Percentiles rank a stretch among this genome's conserved stretches.
These are phyloP conservation scores for Leccinum subtestaceum DNA, from an alignment of 768 basidiomycete genomes.

Conservation along the genomic window DNA sequence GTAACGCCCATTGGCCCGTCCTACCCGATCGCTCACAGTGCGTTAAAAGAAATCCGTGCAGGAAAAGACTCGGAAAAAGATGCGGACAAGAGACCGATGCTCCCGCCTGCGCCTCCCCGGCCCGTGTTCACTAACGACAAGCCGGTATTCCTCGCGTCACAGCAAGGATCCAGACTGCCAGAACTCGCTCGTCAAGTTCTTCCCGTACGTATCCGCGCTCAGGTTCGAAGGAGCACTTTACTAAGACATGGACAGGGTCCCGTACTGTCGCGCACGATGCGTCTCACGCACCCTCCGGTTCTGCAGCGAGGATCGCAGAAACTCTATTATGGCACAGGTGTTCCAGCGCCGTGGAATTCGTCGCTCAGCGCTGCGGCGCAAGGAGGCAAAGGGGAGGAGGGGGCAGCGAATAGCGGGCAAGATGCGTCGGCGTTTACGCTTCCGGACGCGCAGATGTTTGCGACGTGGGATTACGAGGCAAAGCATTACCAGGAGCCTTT, in stretches of 20 bases:
- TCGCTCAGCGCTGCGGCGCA: conserved; percentile 19
- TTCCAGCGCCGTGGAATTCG: conserved; percentile 46
- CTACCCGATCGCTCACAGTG: conserved; percentile 48
- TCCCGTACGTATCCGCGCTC: conserved; percentile 52
- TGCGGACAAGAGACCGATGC: conserved; percentile 39
- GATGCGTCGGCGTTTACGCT: conserved; percentile 34
- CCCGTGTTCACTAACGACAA: conserved; percentile 46
- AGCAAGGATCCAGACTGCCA: conserved; percentile 64
- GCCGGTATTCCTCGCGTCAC: conserved; percentile 61
- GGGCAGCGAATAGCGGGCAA: conserved; percentile 14
- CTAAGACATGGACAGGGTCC: conserved; percentile 42
- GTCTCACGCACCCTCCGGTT: conserved; percentile 63
- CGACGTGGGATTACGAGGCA: conserved; percentile 49
- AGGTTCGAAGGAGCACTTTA: neutral
- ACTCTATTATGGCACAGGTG: conserved; percentile 39
- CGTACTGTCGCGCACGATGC: conserved; percentile 57
- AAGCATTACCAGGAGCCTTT: conserved; percentile 42
- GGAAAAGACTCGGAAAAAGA: conserved; percentile 51
- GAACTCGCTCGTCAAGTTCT: conserved; percentile 65
- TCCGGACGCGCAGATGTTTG: conserved; percentile 47
- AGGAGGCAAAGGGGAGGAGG: conserved; percentile 28
- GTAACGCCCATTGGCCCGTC: conserved; percentile 63
- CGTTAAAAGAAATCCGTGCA: conserved; percentile 33
- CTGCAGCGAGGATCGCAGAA: conserved; percentile 47
- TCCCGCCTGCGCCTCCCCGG: conserved; percentile 38